phyloP scores from a whole-genome alignment of 2,329 filamentous ascomycete species.

The Penicillium sp. region DNA sequence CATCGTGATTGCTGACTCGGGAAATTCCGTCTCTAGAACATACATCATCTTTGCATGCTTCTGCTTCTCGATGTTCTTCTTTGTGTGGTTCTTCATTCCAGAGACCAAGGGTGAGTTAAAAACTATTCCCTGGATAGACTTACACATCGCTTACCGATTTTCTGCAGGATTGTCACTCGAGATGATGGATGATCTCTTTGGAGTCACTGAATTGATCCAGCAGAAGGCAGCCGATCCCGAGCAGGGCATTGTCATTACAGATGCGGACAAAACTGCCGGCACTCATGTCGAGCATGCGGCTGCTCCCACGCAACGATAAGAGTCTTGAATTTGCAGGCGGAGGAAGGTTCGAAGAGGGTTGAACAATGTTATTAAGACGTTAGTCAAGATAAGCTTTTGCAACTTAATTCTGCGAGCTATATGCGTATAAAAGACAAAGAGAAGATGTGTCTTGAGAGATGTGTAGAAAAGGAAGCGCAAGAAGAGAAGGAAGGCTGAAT shows the following conservation, averaged over 20 bases:
- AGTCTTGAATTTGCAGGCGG: not conserved
- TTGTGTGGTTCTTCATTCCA: conserved; percentile 72
- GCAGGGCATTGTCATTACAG: conserved; percentile 12
- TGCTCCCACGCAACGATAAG: not conserved
- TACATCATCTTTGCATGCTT: conserved; percentile 74
- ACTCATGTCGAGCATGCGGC: conserved; percentile 24
- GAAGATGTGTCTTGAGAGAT: no score
- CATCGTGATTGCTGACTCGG: not conserved
- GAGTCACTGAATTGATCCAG: conserved; percentile 57
- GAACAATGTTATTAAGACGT: not conserved
- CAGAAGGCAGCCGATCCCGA: conserved; percentile 32
- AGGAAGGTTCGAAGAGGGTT: not conserved
- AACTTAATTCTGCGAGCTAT: not conserved
- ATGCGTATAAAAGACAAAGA: no score
- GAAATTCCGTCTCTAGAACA: not conserved
- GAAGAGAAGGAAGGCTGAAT: no score
- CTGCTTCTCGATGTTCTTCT: conserved; percentile 68
- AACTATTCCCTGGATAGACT: not conserved
- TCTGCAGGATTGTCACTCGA: conserved; percentile 59
- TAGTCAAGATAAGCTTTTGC: not conserved
- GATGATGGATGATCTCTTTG: conserved; percentile 71
- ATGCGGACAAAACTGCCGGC: conserved; percentile 19
- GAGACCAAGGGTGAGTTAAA: conserved; percentile 68
- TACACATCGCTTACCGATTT: not conserved
- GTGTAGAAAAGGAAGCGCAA: no score